A percentile compares a stretch with the other conserved stretches of the same genome.
Conservation (phyloP, 1,139 yeast genomes). For the Saccharomyces hybrid region DNA sequence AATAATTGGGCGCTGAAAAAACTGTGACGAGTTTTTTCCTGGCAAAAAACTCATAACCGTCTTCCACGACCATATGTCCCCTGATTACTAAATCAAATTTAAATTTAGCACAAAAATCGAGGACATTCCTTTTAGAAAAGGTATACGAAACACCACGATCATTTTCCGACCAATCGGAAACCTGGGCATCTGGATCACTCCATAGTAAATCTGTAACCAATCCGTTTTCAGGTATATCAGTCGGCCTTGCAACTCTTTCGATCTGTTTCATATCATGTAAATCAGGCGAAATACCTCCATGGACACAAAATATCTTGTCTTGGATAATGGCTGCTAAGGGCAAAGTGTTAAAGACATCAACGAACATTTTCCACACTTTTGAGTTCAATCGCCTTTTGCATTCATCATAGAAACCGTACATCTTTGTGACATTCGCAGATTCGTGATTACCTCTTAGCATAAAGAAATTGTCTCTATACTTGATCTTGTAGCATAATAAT, state of each 20-base stretch:
- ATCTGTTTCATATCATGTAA: slow-evolving; percentile 59
- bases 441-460: slow-evolving; percentile 83
- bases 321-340: slow-evolving; percentile 85
- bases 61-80: slow-evolving; percentile 92
- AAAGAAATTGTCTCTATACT: slow-evolving; percentile 76
- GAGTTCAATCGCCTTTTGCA: slow-evolving; percentile 63
- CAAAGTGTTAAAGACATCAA: slow-evolving; percentile 77
- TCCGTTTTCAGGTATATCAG: slow-evolving; percentile 82
- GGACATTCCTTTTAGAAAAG: slow-evolving; percentile 68
- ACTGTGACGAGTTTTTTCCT: slow-evolving; percentile 72
- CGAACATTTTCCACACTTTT: slow-evolving; percentile 66
- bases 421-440: slow-evolving; percentile 73
- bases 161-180: slow-evolving; percentile 68
- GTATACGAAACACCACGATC: slow-evolving; percentile 84
- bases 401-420: slow-evolving; percentile 83
- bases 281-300: slow-evolving; percentile 82
- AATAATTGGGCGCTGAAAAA: slow-evolving; percentile 82
- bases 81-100: slow-evolving; percentile 74
- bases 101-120: slow-evolving; percentile 59
- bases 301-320: slow-evolving; percentile 79
- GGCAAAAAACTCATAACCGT: slow-evolving; percentile 82
- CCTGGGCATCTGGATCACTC: slow-evolving; percentile 76
- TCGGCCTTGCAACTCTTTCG: slow-evolving; percentile 65
- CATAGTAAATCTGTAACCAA: slow-evolving; percentile 73
- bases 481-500: slow-evolving; percentile 65